These are phyloP conservation scores for Pyrus pyrifolia DNA, from an alignment of 306 rosid genomes.

Conservation along the genomic window DNA sequence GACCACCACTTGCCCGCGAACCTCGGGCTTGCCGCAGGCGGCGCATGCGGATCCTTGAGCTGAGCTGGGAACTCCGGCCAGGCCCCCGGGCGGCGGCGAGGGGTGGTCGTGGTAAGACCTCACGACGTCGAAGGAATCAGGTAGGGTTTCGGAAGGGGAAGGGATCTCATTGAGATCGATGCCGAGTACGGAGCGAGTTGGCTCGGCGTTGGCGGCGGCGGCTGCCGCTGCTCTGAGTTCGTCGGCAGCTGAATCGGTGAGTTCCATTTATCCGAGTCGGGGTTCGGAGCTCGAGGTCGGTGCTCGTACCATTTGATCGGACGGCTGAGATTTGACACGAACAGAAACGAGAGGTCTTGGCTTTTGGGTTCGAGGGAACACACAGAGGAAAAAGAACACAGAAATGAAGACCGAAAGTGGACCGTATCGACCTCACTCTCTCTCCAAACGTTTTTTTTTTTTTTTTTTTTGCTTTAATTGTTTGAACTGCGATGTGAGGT, in stretches of 20 bases:
- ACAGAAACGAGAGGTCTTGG: slow-evolving; percentile 14
- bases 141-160: slow-evolving; percentile 76
- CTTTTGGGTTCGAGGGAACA: slow-evolving; percentile 20
- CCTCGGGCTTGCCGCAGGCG: slow-evolving; percentile 49
- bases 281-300: slow-evolving; percentile 27
- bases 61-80: slow-evolving; percentile 45
- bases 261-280: slow-evolving; percentile 76
- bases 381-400: slow-evolving; percentile 13
- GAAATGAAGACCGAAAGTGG: slow-evolving; percentile 49
- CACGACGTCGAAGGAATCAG: slow-evolving; percentile 69
- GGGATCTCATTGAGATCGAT: slow-evolving; percentile 99
- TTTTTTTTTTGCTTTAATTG: not conserved
- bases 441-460: not conserved
- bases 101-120: slow-evolving; percentile 78
- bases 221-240: slow-evolving; percentile 33
- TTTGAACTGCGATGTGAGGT: not conserved
- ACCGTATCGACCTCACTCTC: slow-evolving; percentile 30
- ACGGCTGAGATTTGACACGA: slow-evolving; percentile 44
- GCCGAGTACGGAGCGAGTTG: slow-evolving; percentile 53
- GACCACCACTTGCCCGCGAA: slow-evolving; percentile 47
- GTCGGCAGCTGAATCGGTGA: slow-evolving; percentile 55
- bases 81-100: slow-evolving; percentile 65
- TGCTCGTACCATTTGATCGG: slow-evolving; percentile 71
- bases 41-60: slow-evolving; percentile 33
- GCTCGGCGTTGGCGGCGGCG: slow-evolving; percentile 22